Evolutionary conservation across 257 asterid genomes (phyloP).

Genomic region (Scutellaria minor): DNA sequence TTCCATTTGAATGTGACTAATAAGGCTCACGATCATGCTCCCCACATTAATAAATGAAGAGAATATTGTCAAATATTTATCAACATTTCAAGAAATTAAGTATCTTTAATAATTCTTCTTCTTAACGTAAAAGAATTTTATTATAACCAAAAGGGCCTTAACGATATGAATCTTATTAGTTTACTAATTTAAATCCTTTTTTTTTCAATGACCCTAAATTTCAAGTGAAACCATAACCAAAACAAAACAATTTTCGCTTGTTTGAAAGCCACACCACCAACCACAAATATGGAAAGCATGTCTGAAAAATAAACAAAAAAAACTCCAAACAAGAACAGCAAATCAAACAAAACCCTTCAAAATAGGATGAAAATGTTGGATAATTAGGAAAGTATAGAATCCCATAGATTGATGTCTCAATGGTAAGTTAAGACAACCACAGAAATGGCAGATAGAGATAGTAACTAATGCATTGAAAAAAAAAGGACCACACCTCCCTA

Average conservation of each 20-base stretch:
- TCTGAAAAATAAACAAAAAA: not conserved
- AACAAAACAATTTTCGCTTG: not conserved
- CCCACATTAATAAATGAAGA: too few species aligned
- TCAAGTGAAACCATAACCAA: not conserved
- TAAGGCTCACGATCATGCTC: too few species aligned
- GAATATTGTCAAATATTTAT: too few species aligned
- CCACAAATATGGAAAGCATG: not conserved
- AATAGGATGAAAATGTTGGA: not conserved
- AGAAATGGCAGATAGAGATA: slow-evolving; percentile 44
- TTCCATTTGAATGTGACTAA: too few species aligned
- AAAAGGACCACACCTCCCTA: slow-evolving; percentile 63
- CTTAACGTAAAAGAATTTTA: too few species aligned
- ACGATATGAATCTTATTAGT: too few species aligned
- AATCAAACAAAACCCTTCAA: not conserved
- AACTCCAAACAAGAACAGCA: not conserved
- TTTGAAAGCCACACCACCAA: not conserved
- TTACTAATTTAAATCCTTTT: too few species aligned
- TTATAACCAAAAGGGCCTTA: too few species aligned
- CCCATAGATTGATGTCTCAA: slow-evolving; percentile 40
- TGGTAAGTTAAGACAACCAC: slow-evolving; percentile 38
- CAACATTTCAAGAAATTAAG: too few species aligned
- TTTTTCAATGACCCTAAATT: not conserved
- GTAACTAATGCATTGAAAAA: slow-evolving; percentile 45
- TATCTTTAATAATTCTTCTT: too few species aligned
- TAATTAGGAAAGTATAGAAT: slow-evolving; percentile 24